Evolutionary conservation across 2,329 filamentous ascomycete species (phyloP).

Genomic region (Uncinocarpus reesii): DNA sequence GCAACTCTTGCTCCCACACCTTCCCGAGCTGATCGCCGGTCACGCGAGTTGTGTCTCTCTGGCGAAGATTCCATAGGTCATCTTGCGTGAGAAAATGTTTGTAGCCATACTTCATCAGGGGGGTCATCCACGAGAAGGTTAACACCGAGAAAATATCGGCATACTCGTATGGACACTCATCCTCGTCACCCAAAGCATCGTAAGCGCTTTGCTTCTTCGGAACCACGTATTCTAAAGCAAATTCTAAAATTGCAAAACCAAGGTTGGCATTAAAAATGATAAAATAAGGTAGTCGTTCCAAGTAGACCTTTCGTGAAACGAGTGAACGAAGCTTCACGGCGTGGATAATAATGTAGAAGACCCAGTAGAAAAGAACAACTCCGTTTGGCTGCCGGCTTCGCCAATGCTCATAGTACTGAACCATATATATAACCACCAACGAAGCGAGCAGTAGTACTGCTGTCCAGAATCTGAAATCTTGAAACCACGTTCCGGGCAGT

Average conservation of each 20-base stretch:
- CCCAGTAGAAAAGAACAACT: conserved; percentile 84
- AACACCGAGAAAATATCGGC: conserved; percentile 87
- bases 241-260: conserved; percentile 59
- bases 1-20: conserved; percentile 66
- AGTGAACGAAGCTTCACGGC: conserved; percentile 78
- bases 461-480: conserved; percentile 80
- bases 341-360: conserved; percentile 68
- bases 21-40: conserved; percentile 61
- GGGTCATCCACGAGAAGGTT: conserved; percentile 98
- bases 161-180: conserved; percentile 70
- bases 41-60: conserved; percentile 63
- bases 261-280: conserved; percentile 62
- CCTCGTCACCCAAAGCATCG: conserved; percentile 53
- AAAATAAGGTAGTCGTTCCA: conserved; percentile 61
- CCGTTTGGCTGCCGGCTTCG: conserved; percentile 76
- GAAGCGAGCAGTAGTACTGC: conserved; percentile 62
- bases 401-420: conserved; percentile 81
- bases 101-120: conserved; percentile 92
- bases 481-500: conserved; percentile 59
- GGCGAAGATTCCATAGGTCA: conserved; percentile 85
- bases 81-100: conserved; percentile 85
- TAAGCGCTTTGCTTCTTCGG: conserved; percentile 66
- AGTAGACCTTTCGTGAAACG: conserved; percentile 64
- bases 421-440: conserved; percentile 60
- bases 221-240: conserved; percentile 73